Percentiles rank a stretch among this genome's conserved stretches.
These are phyloP conservation scores for Gossypium turneri DNA, from an alignment of 345 rosid species.

Conservation along the genomic window DNA sequence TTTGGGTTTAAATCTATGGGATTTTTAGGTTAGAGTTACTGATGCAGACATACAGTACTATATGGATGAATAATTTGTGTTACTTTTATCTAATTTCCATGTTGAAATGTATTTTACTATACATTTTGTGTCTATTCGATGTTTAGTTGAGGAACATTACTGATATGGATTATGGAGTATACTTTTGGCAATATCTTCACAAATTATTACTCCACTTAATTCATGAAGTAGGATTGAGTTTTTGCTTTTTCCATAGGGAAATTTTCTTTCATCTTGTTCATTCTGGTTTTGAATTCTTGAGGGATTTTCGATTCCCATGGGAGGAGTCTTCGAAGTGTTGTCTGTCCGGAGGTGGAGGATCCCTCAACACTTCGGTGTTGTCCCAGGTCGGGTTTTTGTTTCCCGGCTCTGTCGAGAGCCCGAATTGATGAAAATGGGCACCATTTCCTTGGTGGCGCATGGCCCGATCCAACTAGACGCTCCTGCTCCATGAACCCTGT, in stretches of 20 bases:
- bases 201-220: background rate
- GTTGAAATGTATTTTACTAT: background rate
- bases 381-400: too few species aligned
- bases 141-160: background rate
- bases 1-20: background rate
- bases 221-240: background rate
- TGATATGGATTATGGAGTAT: background rate
- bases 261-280: background rate
- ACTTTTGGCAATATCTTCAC: background rate
- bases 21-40: background rate
- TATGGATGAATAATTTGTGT: background rate
- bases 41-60: background rate
- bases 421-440: too few species aligned
- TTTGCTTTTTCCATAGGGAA: background rate
- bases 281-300: background rate
- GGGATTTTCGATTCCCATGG: too few species aligned
- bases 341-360: too few species aligned
- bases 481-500: too few species aligned
- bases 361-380: too few species aligned
- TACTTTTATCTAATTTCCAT: background rate
- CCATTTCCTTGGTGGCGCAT: too few species aligned
- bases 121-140: background rate
- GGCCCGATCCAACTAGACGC: too few species aligned
- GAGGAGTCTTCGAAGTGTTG: too few species aligned
- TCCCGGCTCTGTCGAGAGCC: too few species aligned